A percentile compares a stretch with the other conserved stretches of the same genome.
Conservation (phyloP, 2,329 filamentous ascomycete genomes). For the Scedosporium minutisporum region DNA sequence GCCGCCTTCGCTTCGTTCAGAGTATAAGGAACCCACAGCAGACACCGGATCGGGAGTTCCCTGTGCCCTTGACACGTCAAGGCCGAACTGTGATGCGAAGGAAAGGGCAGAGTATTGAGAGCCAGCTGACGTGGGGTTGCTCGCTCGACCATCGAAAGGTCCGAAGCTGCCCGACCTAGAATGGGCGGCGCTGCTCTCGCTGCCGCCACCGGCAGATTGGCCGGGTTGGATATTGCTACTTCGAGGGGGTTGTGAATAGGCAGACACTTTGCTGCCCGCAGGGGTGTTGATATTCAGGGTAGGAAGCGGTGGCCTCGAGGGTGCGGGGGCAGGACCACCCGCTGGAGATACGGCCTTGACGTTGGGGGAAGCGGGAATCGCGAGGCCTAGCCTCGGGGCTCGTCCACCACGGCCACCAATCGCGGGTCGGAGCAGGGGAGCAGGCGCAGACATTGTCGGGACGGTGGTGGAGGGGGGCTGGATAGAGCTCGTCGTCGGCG, state of each 20-base stretch:
- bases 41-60: conserved; percentile 78
- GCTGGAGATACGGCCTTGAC: conserved; percentile 54
- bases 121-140: conserved; percentile 77
- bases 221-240: conserved; percentile 33
- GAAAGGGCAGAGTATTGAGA: conserved; percentile 77
- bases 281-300: conserved; percentile 79
- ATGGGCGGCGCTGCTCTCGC: conserved; percentile 68
- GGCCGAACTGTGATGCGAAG: conserved; percentile 64
- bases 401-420: conserved; percentile 60
- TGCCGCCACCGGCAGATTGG: conserved; percentile 64
- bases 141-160: conserved; percentile 62
- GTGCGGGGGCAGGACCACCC: conserved; percentile 18
- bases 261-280: conserved; percentile 66
- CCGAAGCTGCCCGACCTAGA: conserved; percentile 81
- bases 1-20: conserved; percentile 67
- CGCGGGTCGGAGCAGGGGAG: conserved; percentile 73
- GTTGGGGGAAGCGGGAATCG: conserved; percentile 81
- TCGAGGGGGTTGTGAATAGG: conserved; percentile 43
- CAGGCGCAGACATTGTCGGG: conserved; percentile 62
- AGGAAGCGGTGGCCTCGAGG: conserved; percentile 51
- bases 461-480: conserved; percentile 21
- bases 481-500: conserved; percentile 16
- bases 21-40: conserved; percentile 77
- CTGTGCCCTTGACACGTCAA: conserved; percentile 54
- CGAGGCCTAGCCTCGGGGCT: conserved; percentile 72